Evolutionary conservation across 1,284 basidiomycete species (phyloP).

Genomic region (Fistulinella cinereoalba): DNA sequence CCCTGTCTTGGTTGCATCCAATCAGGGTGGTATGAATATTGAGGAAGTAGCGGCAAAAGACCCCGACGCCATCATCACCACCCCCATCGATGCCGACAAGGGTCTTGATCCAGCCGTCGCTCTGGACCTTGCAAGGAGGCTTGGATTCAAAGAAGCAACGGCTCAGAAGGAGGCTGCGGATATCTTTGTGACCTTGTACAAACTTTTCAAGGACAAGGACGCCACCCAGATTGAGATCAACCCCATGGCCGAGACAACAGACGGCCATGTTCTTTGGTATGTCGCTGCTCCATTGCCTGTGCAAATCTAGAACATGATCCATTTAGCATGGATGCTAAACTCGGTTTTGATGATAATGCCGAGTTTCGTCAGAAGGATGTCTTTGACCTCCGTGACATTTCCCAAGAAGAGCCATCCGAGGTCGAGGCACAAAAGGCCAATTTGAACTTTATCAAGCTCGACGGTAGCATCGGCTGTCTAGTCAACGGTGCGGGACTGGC

Average conservation of each 20-base stretch:
- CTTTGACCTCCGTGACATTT: constrained; percentile 86
- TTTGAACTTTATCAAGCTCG: constrained; percentile 99
- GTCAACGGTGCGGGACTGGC: constrained; percentile 99
- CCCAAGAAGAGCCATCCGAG: constrained; percentile 96
- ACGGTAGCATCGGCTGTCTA: constrained; percentile 96
- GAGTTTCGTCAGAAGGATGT: constrained; percentile 95
- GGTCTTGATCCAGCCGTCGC: constrained; percentile 79
- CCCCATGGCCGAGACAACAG: constrained; percentile 92
- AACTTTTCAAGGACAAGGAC: constrained; percentile 98
- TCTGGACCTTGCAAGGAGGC: constrained; percentile 79
- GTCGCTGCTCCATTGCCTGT: constrained; percentile 23
- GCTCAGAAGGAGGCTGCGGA: constrained; percentile 85
- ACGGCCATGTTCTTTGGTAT: constrained; percentile 92
- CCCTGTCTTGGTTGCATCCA: constrained; percentile 92
- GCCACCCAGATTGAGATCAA: constrained; percentile 99
- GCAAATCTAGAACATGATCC: constrained; percentile 6
- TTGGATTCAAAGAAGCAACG: constrained; percentile 80
- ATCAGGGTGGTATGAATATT: constrained; percentile 97
- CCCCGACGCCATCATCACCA: constrained; percentile 94
- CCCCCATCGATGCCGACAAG: constrained; percentile 84
- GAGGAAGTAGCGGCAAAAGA: constrained; percentile 99
- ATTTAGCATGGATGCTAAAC: constrained; percentile 97
- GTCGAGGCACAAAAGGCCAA: constrained; percentile 94
- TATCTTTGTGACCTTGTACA: constrained; percentile 94
- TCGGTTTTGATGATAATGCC: constrained; percentile 99